Conservation (phyloP, 805 yeast species). For the Wickerhamiella domercqiae region DNA sequence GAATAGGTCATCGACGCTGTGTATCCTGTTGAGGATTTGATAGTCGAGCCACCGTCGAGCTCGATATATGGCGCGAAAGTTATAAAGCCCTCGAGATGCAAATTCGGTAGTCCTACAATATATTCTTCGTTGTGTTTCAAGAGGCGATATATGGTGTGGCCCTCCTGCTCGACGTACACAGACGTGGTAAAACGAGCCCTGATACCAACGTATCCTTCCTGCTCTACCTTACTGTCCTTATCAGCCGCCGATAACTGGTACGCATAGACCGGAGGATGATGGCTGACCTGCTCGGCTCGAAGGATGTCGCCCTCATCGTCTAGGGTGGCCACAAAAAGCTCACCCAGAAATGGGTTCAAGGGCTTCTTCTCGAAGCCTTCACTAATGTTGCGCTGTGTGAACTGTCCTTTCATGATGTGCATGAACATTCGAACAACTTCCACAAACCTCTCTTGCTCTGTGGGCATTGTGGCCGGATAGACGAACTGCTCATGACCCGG, state of each 20-base stretch:
- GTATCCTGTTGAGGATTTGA: slow-evolving; percentile 71
- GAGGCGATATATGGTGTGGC: slow-evolving; percentile 58
- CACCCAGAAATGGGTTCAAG: slow-evolving; percentile 90
- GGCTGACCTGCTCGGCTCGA: slow-evolving; percentile 85
- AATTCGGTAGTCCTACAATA: slow-evolving; percentile 77
- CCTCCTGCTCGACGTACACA: slow-evolving; percentile 76
- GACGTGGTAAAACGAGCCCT: slow-evolving; percentile 71
- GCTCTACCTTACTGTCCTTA: slow-evolving; percentile 49
- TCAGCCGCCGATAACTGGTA: slow-evolving; percentile 65
- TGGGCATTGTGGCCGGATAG: slow-evolving; percentile 39
- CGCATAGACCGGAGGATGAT: slow-evolving; percentile 97
- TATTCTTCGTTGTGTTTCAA: slow-evolving; percentile 48
- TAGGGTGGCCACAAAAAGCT: slow-evolving; percentile 86
- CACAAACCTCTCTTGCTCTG: slow-evolving; percentile 45
- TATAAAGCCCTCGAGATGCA: slow-evolving; percentile 86
- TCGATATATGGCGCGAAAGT: slow-evolving; percentile 91
- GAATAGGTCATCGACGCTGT: slow-evolving; percentile 58
- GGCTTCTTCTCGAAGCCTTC: slow-evolving; percentile 97
- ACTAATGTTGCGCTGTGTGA: slow-evolving; percentile 79
- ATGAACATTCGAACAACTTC: slow-evolving; percentile 86
- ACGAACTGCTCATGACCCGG: slow-evolving; percentile 76
- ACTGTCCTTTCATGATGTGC: slow-evolving; percentile 82
- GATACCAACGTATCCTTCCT: slow-evolving; percentile 84
- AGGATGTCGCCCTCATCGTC: slow-evolving; percentile 67
- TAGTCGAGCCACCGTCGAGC: slow-evolving; percentile 73